Evolutionary conservation across 495 filamentous ascomycete species (phyloP).

Genomic region (Penicillium lagena): DNA sequence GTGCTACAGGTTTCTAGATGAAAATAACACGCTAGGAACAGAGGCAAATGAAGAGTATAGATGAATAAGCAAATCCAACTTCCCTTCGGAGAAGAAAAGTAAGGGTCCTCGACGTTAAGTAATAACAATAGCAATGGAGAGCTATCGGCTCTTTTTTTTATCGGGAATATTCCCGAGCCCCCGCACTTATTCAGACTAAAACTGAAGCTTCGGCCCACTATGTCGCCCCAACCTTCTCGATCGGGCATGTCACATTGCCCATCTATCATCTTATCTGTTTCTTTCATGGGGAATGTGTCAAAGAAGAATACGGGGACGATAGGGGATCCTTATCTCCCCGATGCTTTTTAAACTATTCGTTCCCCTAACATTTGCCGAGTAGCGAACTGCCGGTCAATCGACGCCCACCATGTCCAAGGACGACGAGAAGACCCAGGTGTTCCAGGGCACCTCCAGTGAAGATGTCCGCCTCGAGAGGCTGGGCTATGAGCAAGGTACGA

Average conservation of each 20-base stretch:
- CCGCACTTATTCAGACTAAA: no score
- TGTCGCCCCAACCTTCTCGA: slow-evolving; percentile 27
- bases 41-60: no score
- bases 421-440: slow-evolving; percentile 13
- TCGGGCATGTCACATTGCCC: slow-evolving; percentile 8
- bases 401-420: slow-evolving; percentile 12
- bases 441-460: slow-evolving; percentile 21
- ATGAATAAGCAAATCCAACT: no score
- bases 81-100: no score
- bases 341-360: slow-evolving; percentile 3
- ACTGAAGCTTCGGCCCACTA: no score
- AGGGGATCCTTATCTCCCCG: not conserved
- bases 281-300: slow-evolving; percentile 7
- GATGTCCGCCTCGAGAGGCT: slow-evolving; percentile 38
- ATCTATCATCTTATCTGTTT: slow-evolving; percentile 6
- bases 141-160: no score
- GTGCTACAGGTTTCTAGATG: no score
- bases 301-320: slow-evolving; percentile 6
- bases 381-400: not conserved
- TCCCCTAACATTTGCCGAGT: not conserved
- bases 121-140: no score
- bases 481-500: slow-evolving; percentile 45
- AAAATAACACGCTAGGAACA: no score
- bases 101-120: no score
- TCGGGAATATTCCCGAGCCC: no score